phyloP scores from a whole-genome alignment of 192 early-diverging fungal genomes.

The Rhizophagus clarus region DNA sequence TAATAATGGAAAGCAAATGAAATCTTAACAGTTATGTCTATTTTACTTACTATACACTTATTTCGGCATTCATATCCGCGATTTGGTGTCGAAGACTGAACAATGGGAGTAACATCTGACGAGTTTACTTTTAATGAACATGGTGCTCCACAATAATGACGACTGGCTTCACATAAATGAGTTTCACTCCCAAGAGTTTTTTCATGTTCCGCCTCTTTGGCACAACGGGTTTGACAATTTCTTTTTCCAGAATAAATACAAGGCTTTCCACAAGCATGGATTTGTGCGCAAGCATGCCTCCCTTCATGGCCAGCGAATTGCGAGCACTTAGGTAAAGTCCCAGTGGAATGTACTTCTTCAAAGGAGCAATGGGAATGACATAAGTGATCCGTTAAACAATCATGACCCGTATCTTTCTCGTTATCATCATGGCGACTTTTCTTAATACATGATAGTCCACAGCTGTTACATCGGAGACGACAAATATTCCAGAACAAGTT shows the following conservation, averaged over 20 bases:
- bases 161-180: slow-evolving; percentile 34
- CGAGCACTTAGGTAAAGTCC: not conserved
- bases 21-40: not conserved
- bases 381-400: slow-evolving; percentile 34
- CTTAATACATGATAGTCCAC: slow-evolving; percentile 21
- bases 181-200: slow-evolving; percentile 3
- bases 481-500: slow-evolving; percentile 26
- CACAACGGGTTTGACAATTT: slow-evolving; percentile 14
- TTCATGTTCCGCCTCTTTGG: slow-evolving; percentile 28
- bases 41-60: slow-evolving; percentile 22
- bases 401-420: slow-evolving; percentile 14
- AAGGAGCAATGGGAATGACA: slow-evolving; percentile 27
- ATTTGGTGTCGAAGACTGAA: too few species aligned
- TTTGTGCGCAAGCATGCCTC: slow-evolving; percentile 3
- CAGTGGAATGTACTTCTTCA: slow-evolving; percentile 15
- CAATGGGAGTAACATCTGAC: not conserved
- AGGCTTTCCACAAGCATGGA: slow-evolving; percentile 21
- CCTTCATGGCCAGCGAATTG: slow-evolving; percentile 23
- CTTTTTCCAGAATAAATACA: slow-evolving; percentile 9
- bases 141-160: slow-evolving; percentile 39
- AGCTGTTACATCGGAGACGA: slow-evolving; percentile 22
- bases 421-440: slow-evolving; percentile 26
- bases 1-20: not conserved
- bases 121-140: slow-evolving; percentile 35
- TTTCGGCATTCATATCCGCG: slow-evolving; percentile 29